Evolutionary conservation across 345 rosid species (phyloP), one percentile per base, ranked within the genome.

Genomic region (Linum trigynum): DNA sequence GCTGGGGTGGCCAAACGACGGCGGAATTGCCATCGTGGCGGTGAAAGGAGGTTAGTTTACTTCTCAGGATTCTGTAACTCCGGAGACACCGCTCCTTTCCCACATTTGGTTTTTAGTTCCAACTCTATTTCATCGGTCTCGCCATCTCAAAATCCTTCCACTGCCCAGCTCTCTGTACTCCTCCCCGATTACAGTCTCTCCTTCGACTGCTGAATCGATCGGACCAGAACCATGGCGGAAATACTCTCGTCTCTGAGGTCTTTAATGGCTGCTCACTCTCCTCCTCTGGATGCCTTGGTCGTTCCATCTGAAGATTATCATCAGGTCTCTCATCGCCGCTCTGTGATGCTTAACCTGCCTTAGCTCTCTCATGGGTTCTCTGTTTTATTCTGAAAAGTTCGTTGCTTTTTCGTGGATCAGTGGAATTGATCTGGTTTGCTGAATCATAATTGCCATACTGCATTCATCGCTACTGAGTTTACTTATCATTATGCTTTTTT

Each of bases 221-320:
- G 32, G 50, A 10, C 57, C 66, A 88, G 86, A 95, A 84, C 83
- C 23, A 43, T 43, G 50, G 59, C 59, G 5, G 91, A 83, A 39
- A 73, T 48, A 35, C 91, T 90, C 39, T 71, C 83, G 74, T 78
- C 95, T 35, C 70, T 94, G 43, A 81, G 97, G 80, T 88, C 91
- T 67, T 71, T 85, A 14, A 85, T 94, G 96, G 84, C 97, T 10
- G 85, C 92, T 66, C 92, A 90, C 80, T 82, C 96, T 71, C 97
- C 96, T 71, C 91, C 97, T 70, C 92, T 90, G 53, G 80, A 90
- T 12, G 96, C 97, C 60, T 72, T 90, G 63, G 63, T 94, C 36
- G 88, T 94, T 48, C 97, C 95, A 12, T 90, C 97, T 7, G 96
- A 88, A 69, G 97, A 94, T 71, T 88, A 78, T 75, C 99, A 94